Conservation (phyloP, 352 stramenopile genomes). For the Phytophthora constricta region DNA sequence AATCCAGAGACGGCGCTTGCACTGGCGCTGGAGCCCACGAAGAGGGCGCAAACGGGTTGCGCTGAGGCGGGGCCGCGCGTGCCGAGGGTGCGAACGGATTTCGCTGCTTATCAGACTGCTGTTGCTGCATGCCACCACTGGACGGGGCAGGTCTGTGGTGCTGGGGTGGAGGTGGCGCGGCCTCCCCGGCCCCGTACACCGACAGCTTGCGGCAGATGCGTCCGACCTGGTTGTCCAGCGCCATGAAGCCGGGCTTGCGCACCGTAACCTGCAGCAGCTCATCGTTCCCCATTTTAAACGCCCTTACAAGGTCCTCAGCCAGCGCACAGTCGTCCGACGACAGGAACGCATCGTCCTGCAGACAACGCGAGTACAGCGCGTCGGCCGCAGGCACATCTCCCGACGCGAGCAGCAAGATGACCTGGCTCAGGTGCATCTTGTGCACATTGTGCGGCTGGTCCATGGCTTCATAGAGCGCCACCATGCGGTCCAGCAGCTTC, state of each 20-base stretch:
- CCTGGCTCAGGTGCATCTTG: conserved; percentile 77
- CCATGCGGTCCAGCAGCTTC: conserved; percentile 57
- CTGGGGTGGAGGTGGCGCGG: conserved; percentile 13
- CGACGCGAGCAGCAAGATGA: conserved; percentile 61
- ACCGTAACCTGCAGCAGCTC: conserved; percentile 75
- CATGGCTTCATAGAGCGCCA: conserved; percentile 65
- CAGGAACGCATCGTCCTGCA: conserved; percentile 81
- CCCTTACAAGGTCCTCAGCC: conserved; percentile 76
- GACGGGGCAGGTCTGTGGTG: conserved; percentile 34
- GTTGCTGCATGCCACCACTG: conserved; percentile 26
- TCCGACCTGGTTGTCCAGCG: conserved; percentile 82
- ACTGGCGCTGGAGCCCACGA: conserved; percentile 24
- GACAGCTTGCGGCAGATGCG: conserved; percentile 73
- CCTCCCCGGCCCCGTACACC: conserved; percentile 49
- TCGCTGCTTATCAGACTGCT: conserved; percentile 30
- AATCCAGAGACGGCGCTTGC: conserved; percentile 17
- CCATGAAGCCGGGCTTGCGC: conserved; percentile 77
- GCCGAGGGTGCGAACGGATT: conserved; percentile 39
- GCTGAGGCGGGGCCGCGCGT: conserved; percentile 26
- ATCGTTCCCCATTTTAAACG: conserved; percentile 83
- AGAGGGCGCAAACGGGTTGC: conserved; percentile 49
- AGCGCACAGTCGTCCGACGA: conserved; percentile 79
- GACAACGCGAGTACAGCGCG: conserved; percentile 73
- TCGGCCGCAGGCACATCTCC: conserved; percentile 80
- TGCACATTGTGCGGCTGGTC: conserved; percentile 73